These are phyloP conservation scores for Cnidoscolus chayamansa DNA, from an alignment of 441 rosid species.

Conservation along the genomic window DNA sequence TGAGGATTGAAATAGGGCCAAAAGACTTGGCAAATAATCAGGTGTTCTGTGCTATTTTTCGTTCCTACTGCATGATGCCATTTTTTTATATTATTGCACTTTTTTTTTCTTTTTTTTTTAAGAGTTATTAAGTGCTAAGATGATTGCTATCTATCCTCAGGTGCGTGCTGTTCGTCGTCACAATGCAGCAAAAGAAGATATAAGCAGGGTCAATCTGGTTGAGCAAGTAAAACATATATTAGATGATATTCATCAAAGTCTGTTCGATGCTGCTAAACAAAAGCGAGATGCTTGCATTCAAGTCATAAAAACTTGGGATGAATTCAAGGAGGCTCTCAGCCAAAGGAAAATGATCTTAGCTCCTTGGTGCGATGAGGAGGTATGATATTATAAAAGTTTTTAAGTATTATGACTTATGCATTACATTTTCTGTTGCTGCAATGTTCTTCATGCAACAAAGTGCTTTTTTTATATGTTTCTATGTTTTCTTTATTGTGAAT, in stretches of 20 bases:
- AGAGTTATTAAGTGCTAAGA: conserved; percentile 4
- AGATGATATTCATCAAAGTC: conserved; percentile 61
- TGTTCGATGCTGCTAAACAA: conserved; percentile 66
- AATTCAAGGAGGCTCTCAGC: conserved; percentile 68
- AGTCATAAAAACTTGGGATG: conserved; percentile 80
- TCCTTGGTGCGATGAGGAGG: conserved; percentile 99
- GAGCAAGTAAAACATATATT: conserved; percentile 57
- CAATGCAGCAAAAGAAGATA: conserved; percentile 66
- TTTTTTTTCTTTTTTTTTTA: neutral
- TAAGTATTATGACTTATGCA: too few species aligned
- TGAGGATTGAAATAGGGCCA: conserved; percentile 98
- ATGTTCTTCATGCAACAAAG: too few species aligned
- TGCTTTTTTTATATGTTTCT: too few species aligned
- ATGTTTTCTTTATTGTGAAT: too few species aligned
- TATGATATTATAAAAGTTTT: conserved; percentile 15
- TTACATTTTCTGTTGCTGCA: too few species aligned
- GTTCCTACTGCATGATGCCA: neutral
- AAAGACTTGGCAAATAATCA: conserved; percentile 81
- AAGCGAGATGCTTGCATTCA: conserved; percentile 75
- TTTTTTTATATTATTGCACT: neutral
- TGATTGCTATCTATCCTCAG: conserved; percentile 34
- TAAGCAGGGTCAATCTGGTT: conserved; percentile 57
- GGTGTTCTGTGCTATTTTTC: conserved; percentile 35
- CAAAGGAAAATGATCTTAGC: conserved; percentile 88
- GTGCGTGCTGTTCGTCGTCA: conserved; percentile 93